These are phyloP conservation scores for Monosporascus sp. DNA, from an alignment of 2,329 filamentous ascomycete genomes.

Conservation along the genomic window DNA sequence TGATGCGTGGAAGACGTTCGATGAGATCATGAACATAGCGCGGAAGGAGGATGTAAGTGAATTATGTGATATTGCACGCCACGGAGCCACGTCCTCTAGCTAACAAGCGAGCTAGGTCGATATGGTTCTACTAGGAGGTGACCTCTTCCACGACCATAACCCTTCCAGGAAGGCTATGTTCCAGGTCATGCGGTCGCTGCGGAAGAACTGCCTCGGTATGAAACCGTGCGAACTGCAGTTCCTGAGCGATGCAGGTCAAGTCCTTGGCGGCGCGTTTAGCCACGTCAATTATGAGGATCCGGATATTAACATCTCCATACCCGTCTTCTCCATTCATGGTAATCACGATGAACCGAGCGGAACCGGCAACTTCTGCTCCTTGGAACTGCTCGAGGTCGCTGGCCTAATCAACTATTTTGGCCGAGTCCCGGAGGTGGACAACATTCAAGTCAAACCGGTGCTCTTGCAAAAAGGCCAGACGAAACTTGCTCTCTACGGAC, in stretches of 20 bases:
- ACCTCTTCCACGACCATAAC: constrained; percentile 97
- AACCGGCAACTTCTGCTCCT: constrained; percentile 83
- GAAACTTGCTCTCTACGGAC: constrained; percentile 85
- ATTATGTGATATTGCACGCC: too few species aligned
- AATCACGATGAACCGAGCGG: constrained; percentile 99
- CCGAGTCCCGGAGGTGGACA: constrained; percentile 84
- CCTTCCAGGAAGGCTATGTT: constrained; percentile 94
- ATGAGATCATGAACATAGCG: constrained; percentile 89
- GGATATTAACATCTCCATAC: constrained; percentile 94
- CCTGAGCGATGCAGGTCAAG: constrained; percentile 84
- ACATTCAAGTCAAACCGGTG: constrained; percentile 87
- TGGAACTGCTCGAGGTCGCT: constrained; percentile 86
- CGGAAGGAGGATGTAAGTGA: constrained; percentile 66
- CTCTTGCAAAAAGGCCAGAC: constrained; percentile 89
- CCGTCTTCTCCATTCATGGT: constrained; percentile 96
- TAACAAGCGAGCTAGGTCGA: constrained; percentile 58
- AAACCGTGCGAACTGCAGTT: constrained; percentile 95
- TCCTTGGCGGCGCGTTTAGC: constrained; percentile 83
- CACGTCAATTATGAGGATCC: constrained; percentile 98
- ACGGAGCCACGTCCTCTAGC: background rate
- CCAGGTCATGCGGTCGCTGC: constrained; percentile 91
- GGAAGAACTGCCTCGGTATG: constrained; percentile 90
- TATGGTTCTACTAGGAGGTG: constrained; percentile 92
- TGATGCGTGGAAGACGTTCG: constrained; percentile 94
- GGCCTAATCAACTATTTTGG: constrained; percentile 96